These are phyloP conservation scores for Diaporthe australafricana DNA, from an alignment of 2,329 filamentous ascomycete genomes.

Conservation along the genomic window DNA sequence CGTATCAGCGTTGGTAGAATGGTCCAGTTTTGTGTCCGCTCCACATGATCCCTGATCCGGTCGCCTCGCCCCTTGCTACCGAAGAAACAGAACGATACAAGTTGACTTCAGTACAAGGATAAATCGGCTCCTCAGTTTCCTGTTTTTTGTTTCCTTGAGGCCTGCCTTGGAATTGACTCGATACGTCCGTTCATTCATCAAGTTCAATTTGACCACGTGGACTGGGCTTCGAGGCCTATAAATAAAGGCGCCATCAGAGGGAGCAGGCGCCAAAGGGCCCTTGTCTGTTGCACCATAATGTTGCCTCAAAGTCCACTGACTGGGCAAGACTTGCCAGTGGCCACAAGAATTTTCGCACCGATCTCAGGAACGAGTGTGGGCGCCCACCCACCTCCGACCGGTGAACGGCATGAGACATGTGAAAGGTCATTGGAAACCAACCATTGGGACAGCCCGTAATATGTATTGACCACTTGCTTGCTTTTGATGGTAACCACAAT, in stretches of 20 bases:
- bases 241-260: neutral
- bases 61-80: neutral
- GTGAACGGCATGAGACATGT: neutral
- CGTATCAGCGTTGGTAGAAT: neutral
- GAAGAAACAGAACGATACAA: neutral
- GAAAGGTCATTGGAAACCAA: neutral
- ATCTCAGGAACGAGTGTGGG: neutral
- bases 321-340: neutral
- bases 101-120: neutral
- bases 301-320: neutral
- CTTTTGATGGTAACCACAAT: conserved; percentile 25
- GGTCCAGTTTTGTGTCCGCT: neutral
- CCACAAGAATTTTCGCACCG: neutral
- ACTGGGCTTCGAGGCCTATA: neutral
- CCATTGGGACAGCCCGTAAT: conserved; percentile 8
- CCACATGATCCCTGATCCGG: conserved; percentile 1
- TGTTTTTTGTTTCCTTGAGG: neutral
- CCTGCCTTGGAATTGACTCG: neutral
- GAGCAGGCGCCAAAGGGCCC: neutral
- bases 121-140: neutral
- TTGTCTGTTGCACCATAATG: neutral
- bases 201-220: neutral
- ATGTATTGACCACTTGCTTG: conserved; percentile 29
- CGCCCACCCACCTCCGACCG: neutral
- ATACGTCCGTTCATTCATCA: neutral